phyloP scores from a whole-genome alignment of 2,329 filamentous ascomycete species.

The Blumeria graminis region DNA sequence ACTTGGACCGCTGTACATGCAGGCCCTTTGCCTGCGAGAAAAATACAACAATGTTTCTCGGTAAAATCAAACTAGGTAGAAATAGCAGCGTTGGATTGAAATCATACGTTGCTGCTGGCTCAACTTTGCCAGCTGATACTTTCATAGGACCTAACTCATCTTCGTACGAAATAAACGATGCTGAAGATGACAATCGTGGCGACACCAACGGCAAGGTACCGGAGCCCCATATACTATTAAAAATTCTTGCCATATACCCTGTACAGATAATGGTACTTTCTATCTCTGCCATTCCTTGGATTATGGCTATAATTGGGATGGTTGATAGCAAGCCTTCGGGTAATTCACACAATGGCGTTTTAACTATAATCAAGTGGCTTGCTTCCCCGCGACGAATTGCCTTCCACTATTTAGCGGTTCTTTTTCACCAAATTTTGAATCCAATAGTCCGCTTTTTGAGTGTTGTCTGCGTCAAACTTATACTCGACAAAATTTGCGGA shows the following conservation, averaged over 20 bases:
- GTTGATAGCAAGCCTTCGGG: constrained; percentile 17
- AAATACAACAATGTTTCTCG: constrained; percentile 34
- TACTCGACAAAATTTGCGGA: constrained; percentile 16
- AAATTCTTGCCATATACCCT: constrained; percentile 20
- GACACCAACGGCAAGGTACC: constrained; percentile 8
- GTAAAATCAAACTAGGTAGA: constrained; percentile 23
- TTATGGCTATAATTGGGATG: constrained; percentile 21
- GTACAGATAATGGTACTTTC: constrained; percentile 19
- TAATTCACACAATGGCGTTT: constrained; percentile 16
- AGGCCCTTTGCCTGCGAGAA: constrained; percentile 29
- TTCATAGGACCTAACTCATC: constrained; percentile 33
- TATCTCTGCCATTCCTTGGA: constrained; percentile 22
- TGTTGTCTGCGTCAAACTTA: constrained; percentile 18
- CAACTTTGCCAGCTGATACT: constrained; percentile 22
- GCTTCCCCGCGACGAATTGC: constrained; percentile 21
- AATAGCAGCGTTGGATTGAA: constrained; percentile 23
- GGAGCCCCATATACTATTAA: constrained; percentile 22
- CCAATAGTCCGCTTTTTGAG: constrained; percentile 5
- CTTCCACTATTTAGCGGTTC: constrained; percentile 25
- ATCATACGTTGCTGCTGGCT: constrained; percentile 26
- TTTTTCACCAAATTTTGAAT: constrained; percentile 14
- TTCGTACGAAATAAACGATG: constrained; percentile 27
- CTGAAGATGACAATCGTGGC: constrained; percentile 16
- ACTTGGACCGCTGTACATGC: constrained; percentile 23
- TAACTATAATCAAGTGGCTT: constrained; percentile 25